Evolutionary conservation across 257 asterid genomes (phyloP).

Genomic region (Salvia rosmarinus): DNA sequence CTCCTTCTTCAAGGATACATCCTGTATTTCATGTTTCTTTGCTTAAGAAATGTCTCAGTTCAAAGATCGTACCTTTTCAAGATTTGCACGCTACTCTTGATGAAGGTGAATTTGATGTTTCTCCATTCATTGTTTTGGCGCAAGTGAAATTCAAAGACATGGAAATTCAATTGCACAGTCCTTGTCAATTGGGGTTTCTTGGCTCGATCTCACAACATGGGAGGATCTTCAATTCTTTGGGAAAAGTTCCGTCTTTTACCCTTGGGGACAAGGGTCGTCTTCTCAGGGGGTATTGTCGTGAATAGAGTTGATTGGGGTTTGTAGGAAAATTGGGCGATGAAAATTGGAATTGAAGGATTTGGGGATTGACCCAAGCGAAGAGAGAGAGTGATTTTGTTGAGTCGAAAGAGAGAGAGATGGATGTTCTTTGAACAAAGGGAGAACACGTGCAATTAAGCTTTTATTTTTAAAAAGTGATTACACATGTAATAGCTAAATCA

Average conservation of each 20-base stretch:
- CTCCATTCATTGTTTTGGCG: background rate
- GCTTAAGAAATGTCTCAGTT: background rate
- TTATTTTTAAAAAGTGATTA: too few relatives aligned
- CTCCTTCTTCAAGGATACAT: background rate
- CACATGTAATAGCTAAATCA: too few relatives aligned
- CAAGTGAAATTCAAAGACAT: background rate
- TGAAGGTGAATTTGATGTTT: background rate
- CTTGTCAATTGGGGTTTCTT: background rate
- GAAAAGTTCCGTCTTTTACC: background rate
- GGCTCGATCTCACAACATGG: background rate
- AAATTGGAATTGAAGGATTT: too few relatives aligned
- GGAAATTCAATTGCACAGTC: background rate
- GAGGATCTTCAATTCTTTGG: background rate
- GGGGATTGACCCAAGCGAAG: too few relatives aligned
- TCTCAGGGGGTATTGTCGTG: background rate
- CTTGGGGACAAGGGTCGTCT: constrained; percentile 4
- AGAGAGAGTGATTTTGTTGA: too few relatives aligned
- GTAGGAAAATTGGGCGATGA: too few relatives aligned
- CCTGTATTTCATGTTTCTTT: background rate
- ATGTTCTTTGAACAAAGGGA: too few relatives aligned
- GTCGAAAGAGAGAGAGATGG: too few relatives aligned
- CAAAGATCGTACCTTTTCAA: background rate
- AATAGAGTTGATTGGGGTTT: too few relatives aligned
- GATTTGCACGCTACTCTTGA: background rate
- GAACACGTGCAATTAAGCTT: too few relatives aligned